Percentiles rank a stretch among this genome's conserved stretches.
Evolutionary conservation across 176 grass and related monocot species (phyloP).

Genomic region (Eleusine indica): DNA sequence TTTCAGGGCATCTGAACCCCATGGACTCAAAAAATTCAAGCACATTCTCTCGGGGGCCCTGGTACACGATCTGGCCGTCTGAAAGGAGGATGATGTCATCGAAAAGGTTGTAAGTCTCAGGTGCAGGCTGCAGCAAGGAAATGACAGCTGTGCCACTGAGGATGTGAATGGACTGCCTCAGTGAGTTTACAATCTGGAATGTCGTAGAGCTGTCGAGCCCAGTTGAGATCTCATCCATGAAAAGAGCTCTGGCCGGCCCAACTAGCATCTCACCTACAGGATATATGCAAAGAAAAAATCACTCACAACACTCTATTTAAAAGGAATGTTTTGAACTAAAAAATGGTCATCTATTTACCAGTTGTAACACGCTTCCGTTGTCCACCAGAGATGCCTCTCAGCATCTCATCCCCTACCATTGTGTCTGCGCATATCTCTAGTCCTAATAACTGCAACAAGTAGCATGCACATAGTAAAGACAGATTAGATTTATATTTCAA

Average conservation of each 20-base stretch:
- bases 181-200: conserved; percentile 91
- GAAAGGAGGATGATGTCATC: conserved; percentile 92
- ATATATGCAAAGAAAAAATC: neutral
- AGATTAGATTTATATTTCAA: neutral
- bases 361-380: conserved; percentile 91
- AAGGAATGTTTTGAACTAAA: conserved; percentile 6
- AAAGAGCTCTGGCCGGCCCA: conserved; percentile 75
- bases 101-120: conserved; percentile 86
- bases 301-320: neutral
- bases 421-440: conserved; percentile 87
- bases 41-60: conserved; percentile 75
- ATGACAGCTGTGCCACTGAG: conserved; percentile 81
- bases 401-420: conserved; percentile 87
- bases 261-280: conserved; percentile 92
- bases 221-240: conserved; percentile 99
- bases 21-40: conserved; percentile 85
- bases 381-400: conserved; percentile 90
- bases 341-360: conserved; percentile 49
- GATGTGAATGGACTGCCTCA: conserved; percentile 86
- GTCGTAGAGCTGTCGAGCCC: conserved; percentile 97
- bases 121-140: conserved; percentile 84
- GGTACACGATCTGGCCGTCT: conserved; percentile 83
- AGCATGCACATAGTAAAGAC: conserved; percentile 13
- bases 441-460: conserved; percentile 73
- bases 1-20: conserved; percentile 88